Percentiles rank a stretch among this genome's conserved stretches.
Evolutionary conservation across 2,329 filamentous ascomycete species (phyloP).

Genomic region (Penicillium brevicompactum): DNA sequence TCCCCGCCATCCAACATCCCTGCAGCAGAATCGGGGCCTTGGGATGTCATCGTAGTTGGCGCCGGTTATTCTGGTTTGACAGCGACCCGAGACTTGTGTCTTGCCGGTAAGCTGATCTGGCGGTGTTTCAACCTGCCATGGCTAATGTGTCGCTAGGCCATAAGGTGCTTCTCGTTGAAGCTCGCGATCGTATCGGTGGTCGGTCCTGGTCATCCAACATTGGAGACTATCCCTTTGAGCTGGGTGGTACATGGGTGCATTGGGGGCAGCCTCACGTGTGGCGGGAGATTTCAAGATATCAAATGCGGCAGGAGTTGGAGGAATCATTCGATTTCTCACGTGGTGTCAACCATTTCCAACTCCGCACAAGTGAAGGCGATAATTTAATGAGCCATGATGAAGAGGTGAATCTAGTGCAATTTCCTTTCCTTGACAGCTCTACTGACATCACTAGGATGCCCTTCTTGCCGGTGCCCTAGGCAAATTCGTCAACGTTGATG

Average conservation of each 20-base stretch:
- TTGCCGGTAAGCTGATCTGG: constrained; percentile 18
- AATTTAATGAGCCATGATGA: constrained; percentile 46
- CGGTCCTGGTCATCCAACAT: constrained; percentile 52
- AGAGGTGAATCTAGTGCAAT: constrained; percentile 27
- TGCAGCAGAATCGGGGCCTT: constrained; percentile 4
- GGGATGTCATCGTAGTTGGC: constrained; percentile 34
- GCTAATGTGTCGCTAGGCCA: constrained; percentile 25
- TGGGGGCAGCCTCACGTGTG: constrained; percentile 50
- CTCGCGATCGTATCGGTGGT: constrained; percentile 52
- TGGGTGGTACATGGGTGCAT: constrained; percentile 55
- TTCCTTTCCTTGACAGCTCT: neutral
- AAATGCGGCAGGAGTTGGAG: constrained; percentile 45
- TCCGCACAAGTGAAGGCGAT: constrained; percentile 34
- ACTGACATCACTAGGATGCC: constrained; percentile 27
- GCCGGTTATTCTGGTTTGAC: constrained; percentile 36
- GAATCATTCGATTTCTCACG: constrained; percentile 44
- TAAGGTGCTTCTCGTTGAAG: constrained; percentile 50
- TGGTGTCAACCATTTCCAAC: constrained; percentile 47
- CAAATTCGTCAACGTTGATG: constrained; percentile 53
- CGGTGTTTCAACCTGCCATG: neutral
- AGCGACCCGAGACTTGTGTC: constrained; percentile 32
- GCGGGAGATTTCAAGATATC: constrained; percentile 51
- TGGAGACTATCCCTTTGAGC: constrained; percentile 48
- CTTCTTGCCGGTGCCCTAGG: constrained; percentile 38
- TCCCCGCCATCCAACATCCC: constrained; percentile 21